Evolutionary conservation across 345 rosid genomes (phyloP), one percentile per base, ranked within the genome.

Genomic region (Microcos paniculata): DNA sequence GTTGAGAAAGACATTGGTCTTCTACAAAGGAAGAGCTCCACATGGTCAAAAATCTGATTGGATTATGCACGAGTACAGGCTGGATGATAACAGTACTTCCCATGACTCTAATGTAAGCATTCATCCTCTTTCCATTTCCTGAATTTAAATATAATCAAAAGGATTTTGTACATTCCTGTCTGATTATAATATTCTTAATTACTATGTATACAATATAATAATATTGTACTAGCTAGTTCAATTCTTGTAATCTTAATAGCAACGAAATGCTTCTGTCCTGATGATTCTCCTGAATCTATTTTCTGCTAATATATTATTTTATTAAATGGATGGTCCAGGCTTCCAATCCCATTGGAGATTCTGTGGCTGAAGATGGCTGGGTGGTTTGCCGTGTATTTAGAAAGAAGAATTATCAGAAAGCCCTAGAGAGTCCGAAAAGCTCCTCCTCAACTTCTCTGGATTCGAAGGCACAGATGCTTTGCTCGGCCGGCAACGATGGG

Each of bases 11-110:
- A 96, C 99, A 2, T 86, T 96, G 1, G 98, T 96, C 24, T 96
- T 96, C 68, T 96, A 96, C 76, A 88, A 87, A 74, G 99, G 99
- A 61, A 80, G 99, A 81, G 99, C 99, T 65, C 99, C 98, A 0
- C 99, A 90, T 19, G 99, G 99, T 6, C 94, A 92, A 78, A 96
- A 96, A 84, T 93, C 98, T 0, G 98, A 96, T 71, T 96, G 99
- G 99, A 93, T 96, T 81, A 96, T 96, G 99, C 99, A 96, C 69
- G 99, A 96, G 67, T 96, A 93, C 66, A 85, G 98, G 74, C 96
- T 93, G 0, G 99, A 96, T n/a, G 98, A 96, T 62, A 87, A 73
- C 77, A n/a, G n/a, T n/a, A 52, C 65, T 24, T 28, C 68, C 43
- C 30, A 4, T 12, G 85, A 79, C 68, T 53, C 88, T 40, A 82